Base-by-base conservation (phyloP, 345 rosid genomes). In the Aquilaria yunnanensis region DNA sequence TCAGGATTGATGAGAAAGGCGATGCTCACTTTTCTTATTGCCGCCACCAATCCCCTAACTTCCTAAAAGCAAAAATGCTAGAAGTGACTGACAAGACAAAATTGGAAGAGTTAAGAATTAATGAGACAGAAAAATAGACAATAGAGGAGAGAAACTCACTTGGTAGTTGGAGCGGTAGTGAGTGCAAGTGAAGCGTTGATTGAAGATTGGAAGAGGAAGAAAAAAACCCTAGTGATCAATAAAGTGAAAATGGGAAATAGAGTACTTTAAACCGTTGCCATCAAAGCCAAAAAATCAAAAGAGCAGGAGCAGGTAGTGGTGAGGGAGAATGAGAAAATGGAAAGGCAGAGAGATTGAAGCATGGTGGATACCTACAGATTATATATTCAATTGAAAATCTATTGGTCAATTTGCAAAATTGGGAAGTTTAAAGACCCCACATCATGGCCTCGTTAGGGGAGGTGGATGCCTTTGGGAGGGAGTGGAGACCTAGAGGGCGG, bases 31-130 rank as follows among this genome's bases (percentile, higher is more conserved):
- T 52, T 51, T 60, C 29, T 11, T 47, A 11, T 43, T 14, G 48
- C 34, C 55, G 56, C 59, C 69, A 68, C 72, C 73, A 54, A 78
- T 60, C 45, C 66, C 72, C 59, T 71, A 74, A 74, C 66, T 74
- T 78, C 76, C 47, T 13, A 58, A 62, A 53, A 49, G 13, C 37
- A 41, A 9, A 41, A 2, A 55, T 47, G 64, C 58, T 50, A 23
- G 23, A 48, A 64, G 32, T 12, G 49, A 3, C 63, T 14, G 67
- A 47, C 12, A 63, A 65, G 55, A 50, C 50, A 9, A 56, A 70
- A 56, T 59, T 71, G 67, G 33, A 72, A 34, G 23, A 57, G 68
- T 64, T 49, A 12, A n/a, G 43, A 3, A 61, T 9, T 11, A 16
- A 49, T 34, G 5, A 60, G 31, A 46, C 5, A 23, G 13, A 8